These are phyloP conservation scores for Trichoderma harzianum DNA, from an alignment of 2,329 filamentous ascomycete genomes.

Conservation along the genomic window DNA sequence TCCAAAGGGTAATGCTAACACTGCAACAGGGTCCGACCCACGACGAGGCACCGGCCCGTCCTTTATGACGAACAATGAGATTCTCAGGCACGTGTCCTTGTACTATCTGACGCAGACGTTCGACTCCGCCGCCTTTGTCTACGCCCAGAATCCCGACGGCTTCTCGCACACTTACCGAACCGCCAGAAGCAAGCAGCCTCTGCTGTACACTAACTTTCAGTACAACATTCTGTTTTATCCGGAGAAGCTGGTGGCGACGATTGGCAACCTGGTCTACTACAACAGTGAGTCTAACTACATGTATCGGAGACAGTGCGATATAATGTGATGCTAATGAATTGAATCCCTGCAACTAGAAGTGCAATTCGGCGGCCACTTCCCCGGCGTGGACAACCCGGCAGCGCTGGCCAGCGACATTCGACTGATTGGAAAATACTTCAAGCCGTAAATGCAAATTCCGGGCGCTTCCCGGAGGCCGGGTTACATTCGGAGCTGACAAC, in stretches of 20 bases:
- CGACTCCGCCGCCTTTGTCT: conserved; percentile 23
- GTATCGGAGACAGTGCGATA: too few species aligned
- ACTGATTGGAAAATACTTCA: not conserved
- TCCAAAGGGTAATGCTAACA: not conserved
- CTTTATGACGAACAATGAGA: conserved; percentile 21
- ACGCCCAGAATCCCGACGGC: conserved; percentile 19
- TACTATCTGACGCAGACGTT: conserved; percentile 28
- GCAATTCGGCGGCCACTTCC: not conserved
- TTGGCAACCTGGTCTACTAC: conserved; percentile 24
- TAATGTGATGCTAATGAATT: not conserved
- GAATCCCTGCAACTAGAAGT: not conserved
- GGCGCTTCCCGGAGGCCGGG: not conserved
- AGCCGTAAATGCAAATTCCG: not conserved
- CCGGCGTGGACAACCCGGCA: not conserved
- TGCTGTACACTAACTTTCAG: conserved; percentile 22
- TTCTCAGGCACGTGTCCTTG: conserved; percentile 24
- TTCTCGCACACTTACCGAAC: conserved; percentile 19
- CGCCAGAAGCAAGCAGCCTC: conserved; percentile 18
- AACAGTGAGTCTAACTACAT: conserved; percentile 5
- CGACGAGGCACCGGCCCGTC: conserved; percentile 16
- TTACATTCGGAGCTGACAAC: not conserved
- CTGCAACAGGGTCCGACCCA: not conserved
- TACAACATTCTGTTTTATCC: conserved; percentile 24
- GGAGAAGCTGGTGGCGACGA: conserved; percentile 8
- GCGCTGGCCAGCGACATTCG: not conserved